Conservation (phyloP, 1,284 basidiomycete species). For the Wolfiporia cocos region DNA sequence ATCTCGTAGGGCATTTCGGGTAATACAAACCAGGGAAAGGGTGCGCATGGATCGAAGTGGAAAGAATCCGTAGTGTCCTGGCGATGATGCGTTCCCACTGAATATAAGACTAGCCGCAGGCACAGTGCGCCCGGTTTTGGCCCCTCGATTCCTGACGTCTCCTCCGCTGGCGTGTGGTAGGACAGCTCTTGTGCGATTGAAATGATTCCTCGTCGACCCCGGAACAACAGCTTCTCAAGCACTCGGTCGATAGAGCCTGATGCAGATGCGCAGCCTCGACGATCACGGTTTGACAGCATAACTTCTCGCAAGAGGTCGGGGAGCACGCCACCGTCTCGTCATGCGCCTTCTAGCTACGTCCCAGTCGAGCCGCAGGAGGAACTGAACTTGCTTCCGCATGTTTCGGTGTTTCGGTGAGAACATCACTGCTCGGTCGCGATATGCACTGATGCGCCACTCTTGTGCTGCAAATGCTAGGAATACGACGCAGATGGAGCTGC, state of each 20-base stretch:
- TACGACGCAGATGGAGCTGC: conserved; percentile 50
- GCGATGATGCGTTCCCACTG: not conserved
- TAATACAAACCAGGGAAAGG: too few species aligned
- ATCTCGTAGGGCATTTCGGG: too few species aligned
- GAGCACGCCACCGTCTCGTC: not conserved
- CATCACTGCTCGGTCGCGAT: too few species aligned
- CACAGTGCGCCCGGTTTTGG: not conserved
- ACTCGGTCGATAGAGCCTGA: not conserved
- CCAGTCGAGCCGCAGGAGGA: conserved; percentile 3
- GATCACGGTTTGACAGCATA: not conserved
- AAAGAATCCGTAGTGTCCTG: not conserved
- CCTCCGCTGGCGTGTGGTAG: too few species aligned
- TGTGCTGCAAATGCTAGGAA: not conserved
- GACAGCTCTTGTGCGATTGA: too few species aligned
- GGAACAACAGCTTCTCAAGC: not conserved
- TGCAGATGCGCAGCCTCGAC: not conserved
- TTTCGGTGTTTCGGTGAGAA: conserved; percentile 28
- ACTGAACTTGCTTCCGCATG: conserved; percentile 20
- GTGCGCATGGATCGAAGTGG: too few species aligned
- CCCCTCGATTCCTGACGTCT: not conserved
- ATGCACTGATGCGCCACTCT: too few species aligned
- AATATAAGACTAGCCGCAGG: not conserved
- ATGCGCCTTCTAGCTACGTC: conserved; percentile 10
- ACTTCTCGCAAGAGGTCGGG: conserved; percentile 2
- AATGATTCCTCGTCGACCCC: not conserved